Evolutionary conservation across 2,329 filamentous ascomycete genomes (phyloP), one percentile per base, ranked within the genome.

Genomic region (Hymenoscyphus occultus): DNA sequence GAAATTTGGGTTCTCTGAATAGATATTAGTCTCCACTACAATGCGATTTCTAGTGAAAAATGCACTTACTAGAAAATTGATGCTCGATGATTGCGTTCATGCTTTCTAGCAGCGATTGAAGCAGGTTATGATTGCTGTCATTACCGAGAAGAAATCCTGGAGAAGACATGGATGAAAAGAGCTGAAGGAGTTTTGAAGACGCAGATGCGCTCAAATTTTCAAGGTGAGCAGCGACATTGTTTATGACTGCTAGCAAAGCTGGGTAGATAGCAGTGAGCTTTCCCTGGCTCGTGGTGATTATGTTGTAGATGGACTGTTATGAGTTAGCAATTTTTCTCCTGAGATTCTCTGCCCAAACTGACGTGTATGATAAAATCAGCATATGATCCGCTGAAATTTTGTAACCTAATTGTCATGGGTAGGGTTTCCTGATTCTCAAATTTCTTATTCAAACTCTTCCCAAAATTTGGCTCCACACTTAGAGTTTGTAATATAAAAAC

Each of bases 401-500:
- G 83, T 68, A 99, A 88, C 66, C 91, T 86, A 72, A 99, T 94
- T 59, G 87, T 89, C 16, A 85, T 78, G 13, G 95, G 95, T 16
- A 99, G 80, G 5, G 91, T 93, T 62, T 97, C 93, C 76, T 97
- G 94, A 1, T 88, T 90, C 68, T 93, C 89, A 71, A 99, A 98
- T 16, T 82, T 84, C 77, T 92, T 93, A 78, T 97, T 98, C 60
- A 99, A 82, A 72, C 92, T 94, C 74, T 90, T 86, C 39, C 93
- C 94, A 77, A 98, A 98, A 68, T 90, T 93, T 64, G 90, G 86
- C 78, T 98, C 95, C 2, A 96, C 93, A 73, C 94, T 98, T 74
- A 99, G 80, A 0, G 95, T 98, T 78, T 99, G 95, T 51, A 99
- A 80, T 56, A 98, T 84, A 76, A 99, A 98, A n/a, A 96, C 89